Base-by-base conservation (phyloP, 2,329 filamentous ascomycete genomes). In the Fusarium coffeatum region DNA sequence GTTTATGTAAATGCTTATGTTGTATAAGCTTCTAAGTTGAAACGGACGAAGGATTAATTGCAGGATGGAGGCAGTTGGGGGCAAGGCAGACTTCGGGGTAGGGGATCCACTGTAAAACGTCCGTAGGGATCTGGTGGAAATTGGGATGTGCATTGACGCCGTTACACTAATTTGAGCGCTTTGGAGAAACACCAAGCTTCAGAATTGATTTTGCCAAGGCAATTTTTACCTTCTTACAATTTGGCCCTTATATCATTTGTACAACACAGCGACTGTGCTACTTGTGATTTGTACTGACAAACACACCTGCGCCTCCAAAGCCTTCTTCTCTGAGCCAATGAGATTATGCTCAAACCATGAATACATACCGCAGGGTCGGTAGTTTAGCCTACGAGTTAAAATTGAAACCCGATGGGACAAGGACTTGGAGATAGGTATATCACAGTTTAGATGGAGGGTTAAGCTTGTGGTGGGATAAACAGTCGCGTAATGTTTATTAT, bases 161-260 rank as follows among this genome's bases (percentile, higher is more conserved):
- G 34, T 37, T 37, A 7, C 34, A 18, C 34, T 37, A 37, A 37
- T 18, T 37, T 18, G 18, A 10, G 18, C 16, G 9, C 8, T n/a
- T 8, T 16, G 15, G 15, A 5, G 15, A 32, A 32, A 4, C 7
- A 32, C 15, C 15, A 16, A 32, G 30, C 15, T 30, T 13, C 6
- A 3, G 28, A 30, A 13, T 30, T 13, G 28, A 30, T 30, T 12
- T 28, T 2, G 6, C 11, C 27, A 28, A 28, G 11, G 11, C 27
- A 28, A 28, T 1, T 27, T 4, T 27, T 27, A 28, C 27, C 27
- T 28, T 30, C 12, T 30, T 30, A 13, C 28, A 30, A 7, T 13
- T 30, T 7, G 6, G 6, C 6, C 1, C 28, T 13, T 1, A 13
- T 37, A 18, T 3, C 1, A 4, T 7, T 7, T 37, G 5, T 6